These are phyloP conservation scores for Bullera alba DNA, from an alignment of 768 basidiomycete genomes.

Conservation along the genomic window DNA sequence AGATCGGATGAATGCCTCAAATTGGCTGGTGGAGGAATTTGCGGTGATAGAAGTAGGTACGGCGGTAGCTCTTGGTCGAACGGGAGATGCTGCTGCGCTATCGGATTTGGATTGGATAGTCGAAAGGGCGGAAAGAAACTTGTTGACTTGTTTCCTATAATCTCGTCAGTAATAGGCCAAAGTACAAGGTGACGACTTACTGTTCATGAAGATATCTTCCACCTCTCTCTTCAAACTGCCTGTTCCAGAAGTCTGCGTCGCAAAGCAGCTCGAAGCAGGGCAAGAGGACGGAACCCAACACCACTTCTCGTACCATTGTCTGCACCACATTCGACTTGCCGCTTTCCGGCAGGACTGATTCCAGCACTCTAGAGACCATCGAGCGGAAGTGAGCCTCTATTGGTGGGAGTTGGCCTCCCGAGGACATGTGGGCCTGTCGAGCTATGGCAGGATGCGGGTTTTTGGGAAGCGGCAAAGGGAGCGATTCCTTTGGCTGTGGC, in stretches of 20 bases:
- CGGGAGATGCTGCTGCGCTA: background rate
- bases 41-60: conserved; percentile 19
- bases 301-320: conserved; percentile 71
- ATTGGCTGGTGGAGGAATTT: conserved; percentile 55
- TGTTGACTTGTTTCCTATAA: conserved; percentile 39
- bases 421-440: conserved; percentile 4
- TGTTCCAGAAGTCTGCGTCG: conserved; percentile 97
- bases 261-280: conserved; percentile 87
- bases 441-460: conserved; percentile 25
- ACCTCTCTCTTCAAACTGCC: conserved; percentile 82
- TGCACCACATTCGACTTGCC: conserved; percentile 68
- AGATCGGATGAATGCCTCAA: conserved; percentile 82
- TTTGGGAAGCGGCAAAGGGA: conserved; percentile 29
- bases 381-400: conserved; percentile 77
- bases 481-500: conserved; percentile 7
- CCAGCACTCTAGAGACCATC: conserved; percentile 65
- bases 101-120: conserved; percentile 11
- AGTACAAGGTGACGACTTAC: conserved; percentile 44
- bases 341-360: conserved; percentile 64
- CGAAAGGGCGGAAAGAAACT: conserved; percentile 31
- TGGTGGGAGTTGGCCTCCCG: conserved; percentile 60
- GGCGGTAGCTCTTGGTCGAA: background rate
- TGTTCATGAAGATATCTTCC: conserved; percentile 59
- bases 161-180: background rate
- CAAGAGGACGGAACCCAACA: conserved; percentile 71